Base-by-base conservation (phyloP, 23 red algal species). In the Porphyridium purpureum region DNA sequence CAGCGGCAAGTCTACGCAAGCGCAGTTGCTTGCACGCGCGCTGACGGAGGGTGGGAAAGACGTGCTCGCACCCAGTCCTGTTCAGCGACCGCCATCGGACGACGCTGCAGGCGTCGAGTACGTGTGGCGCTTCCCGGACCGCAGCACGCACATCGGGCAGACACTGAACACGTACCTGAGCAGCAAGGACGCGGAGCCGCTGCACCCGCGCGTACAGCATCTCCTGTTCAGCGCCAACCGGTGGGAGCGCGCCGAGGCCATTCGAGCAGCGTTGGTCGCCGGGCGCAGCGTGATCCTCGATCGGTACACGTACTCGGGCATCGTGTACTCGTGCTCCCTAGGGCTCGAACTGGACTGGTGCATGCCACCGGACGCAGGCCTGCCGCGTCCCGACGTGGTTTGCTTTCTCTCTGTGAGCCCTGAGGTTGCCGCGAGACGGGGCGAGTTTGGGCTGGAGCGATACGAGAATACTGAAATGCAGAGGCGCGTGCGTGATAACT, bases 171-270 rank as follows among this genome's bases (percentile, higher is more conserved):
- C 60, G 2, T 76, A 73, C 67, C 38, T 94, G 33, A 29, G 54
- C 2, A 35, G 23, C 44, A 7, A 41, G 4, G 40, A 3, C 44
- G 3, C 44, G 3, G 2, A 15, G 14, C 19, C 44, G 44, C 24
- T 94, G 38, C 54, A 69, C 31, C 26, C 62, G 1, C 72, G 57
- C 46, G 70, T 60, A 11, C 35, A 61, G 24, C 87, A 94, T 59
- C 35, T 94, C 57, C 35, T 94, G 9, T 94, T 94, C 24, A 70
- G 70, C n/a, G 75, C 87, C 24, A 94, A 94, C 47, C 75, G 87
- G 11, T 94, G 87, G 87, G 76, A 94, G 58, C 60, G 56, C 24
- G 67, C 52, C 11, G 59, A 47, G 47, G 55, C 31, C 9, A 62
- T 94, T 4, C 36, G 32, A 21, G 20, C 41, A 1, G 38, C 60